These are phyloP conservation scores for Seminavis robusta DNA, from an alignment of 108 stramenopile genomes.

Conservation along the genomic window DNA sequence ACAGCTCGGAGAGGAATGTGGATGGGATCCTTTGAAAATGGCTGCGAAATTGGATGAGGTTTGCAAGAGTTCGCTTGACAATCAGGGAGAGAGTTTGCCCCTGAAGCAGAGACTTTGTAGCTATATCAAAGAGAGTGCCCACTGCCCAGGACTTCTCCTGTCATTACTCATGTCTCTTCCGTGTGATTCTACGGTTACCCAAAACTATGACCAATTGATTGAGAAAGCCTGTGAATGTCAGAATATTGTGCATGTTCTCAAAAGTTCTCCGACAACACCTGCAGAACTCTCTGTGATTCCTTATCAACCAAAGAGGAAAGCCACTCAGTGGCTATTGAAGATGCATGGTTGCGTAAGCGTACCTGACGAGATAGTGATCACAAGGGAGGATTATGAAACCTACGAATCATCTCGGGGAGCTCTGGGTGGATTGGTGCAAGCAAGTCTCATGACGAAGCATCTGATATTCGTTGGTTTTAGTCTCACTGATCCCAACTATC, in stretches of 20 bases:
- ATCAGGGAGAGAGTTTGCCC: not conserved
- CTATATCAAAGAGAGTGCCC: not conserved
- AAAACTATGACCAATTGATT: slow-evolving; percentile 22
- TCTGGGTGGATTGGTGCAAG: slow-evolving; percentile 16
- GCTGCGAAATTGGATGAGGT: slow-evolving; percentile 10
- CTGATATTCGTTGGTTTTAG: slow-evolving; percentile 22
- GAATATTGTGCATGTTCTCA: slow-evolving; percentile 2
- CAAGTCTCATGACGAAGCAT: slow-evolving; percentile 22
- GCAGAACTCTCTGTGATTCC: slow-evolving; percentile 13
- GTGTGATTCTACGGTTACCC: slow-evolving; percentile 11
- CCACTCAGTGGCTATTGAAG: slow-evolving; percentile 21
- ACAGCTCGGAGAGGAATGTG: not conserved
- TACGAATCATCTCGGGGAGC: not conserved
- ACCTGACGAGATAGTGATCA: slow-evolving; percentile 17
- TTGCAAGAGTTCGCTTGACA: no score
- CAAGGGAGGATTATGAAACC: slow-evolving; percentile 7
- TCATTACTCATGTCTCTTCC: slow-evolving; percentile 13
- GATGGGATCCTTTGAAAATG: slow-evolving; percentile 8
- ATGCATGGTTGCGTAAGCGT: slow-evolving; percentile 31
- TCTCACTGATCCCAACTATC: slow-evolving; percentile 22
- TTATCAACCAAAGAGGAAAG: slow-evolving; percentile 10
- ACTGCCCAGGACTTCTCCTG: slow-evolving; percentile 12
- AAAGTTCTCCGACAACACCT: not conserved
- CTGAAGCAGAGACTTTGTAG: slow-evolving; percentile 15
- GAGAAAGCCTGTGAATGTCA: slow-evolving; percentile 7